Base-by-base conservation (phyloP, 208 protist species). In the Leishmania guyanensis region DNA sequence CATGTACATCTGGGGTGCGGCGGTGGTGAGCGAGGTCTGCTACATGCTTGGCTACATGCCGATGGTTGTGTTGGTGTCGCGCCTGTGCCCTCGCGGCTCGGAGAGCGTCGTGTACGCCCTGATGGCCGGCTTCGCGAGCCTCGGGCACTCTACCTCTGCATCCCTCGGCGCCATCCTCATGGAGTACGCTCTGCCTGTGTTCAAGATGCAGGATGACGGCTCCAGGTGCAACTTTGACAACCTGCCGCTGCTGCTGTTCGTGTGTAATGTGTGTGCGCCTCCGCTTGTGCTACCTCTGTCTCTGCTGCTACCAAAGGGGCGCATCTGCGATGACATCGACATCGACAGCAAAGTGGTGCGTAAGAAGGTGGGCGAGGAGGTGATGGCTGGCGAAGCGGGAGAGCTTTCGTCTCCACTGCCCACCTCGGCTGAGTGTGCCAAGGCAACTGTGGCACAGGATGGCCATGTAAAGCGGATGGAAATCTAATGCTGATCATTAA, bases 1-100 rank as follows among this genome's bases (percentile, higher is more conserved):
- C 71, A 88, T 92, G 80, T 96, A 91, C 86, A 84, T 96, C 39
- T 75, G 90, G 22, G 91, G 92, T 64, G 85, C 94, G 66, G 84
- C 85, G n/a, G 86, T 96, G 3, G 79, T 97, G 6, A 76, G 86
- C 17, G 46, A 93, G 77, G 69, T 91, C 22, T 80, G 73, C 46
- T 91, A 89, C 69, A 91, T 91, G 86, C 78, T 97, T 1, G 85
- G 84, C 51, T 95, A 84, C 74, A 96, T 98, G 91, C 92, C 95
- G 26, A 83, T 87, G 46, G 84, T 96, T 3, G 84, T 97, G 4
- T 84, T 97, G 53, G 79, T 95, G 65, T 92, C 93, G 10, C 93
- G 92, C 48, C 84, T 97, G 33, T 96, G 93, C 75, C 93, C 94
- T 3, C 87, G 88, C 26, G 92, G 91, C 17, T 89, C 92, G 60